Evolutionary conservation across 2,329 filamentous ascomycete genomes (phyloP).

Genomic region (Diaporthe sp.): DNA sequence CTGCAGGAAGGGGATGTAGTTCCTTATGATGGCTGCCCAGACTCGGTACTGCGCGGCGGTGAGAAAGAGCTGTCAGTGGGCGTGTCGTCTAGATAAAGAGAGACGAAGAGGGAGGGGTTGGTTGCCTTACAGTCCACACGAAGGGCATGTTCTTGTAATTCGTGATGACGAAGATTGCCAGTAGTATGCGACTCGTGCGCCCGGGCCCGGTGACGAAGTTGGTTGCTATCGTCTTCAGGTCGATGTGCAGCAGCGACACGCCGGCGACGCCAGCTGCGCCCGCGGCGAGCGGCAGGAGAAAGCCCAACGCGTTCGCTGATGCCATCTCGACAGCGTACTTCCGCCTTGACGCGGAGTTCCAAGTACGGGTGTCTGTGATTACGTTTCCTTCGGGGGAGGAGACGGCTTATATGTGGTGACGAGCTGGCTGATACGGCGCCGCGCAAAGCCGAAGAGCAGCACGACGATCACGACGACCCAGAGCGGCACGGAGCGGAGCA

Average conservation of each 20-base stretch:
- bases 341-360: background rate
- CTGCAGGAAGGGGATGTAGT: slow-evolving; percentile 43
- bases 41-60: slow-evolving; percentile 47
- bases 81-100: background rate
- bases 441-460: slow-evolving; percentile 50
- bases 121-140: slow-evolving; percentile 76
- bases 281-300: slow-evolving; percentile 55
- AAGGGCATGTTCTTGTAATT: slow-evolving; percentile 83
- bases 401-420: background rate
- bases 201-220: slow-evolving; percentile 68
- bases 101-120: background rate
- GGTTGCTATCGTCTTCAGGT: slow-evolving; percentile 54
- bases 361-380: background rate
- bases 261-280: slow-evolving; percentile 60
- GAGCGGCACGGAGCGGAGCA: slow-evolving; percentile 54
- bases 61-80: background rate
- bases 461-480: slow-evolving; percentile 57
- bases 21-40: slow-evolving; percentile 51
- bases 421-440: slow-evolving; percentile 45
- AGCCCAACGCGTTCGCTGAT: slow-evolving; percentile 36
- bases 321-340: slow-evolving; percentile 28
- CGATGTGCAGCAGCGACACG: slow-evolving; percentile 55
- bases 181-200: slow-evolving; percentile 63
- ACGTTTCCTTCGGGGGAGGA: background rate
- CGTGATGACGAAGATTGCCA: slow-evolving; percentile 67